Evolutionary conservation across 139 green algal genomes (phyloP).

Genomic region (Trebouxia sp.): DNA sequence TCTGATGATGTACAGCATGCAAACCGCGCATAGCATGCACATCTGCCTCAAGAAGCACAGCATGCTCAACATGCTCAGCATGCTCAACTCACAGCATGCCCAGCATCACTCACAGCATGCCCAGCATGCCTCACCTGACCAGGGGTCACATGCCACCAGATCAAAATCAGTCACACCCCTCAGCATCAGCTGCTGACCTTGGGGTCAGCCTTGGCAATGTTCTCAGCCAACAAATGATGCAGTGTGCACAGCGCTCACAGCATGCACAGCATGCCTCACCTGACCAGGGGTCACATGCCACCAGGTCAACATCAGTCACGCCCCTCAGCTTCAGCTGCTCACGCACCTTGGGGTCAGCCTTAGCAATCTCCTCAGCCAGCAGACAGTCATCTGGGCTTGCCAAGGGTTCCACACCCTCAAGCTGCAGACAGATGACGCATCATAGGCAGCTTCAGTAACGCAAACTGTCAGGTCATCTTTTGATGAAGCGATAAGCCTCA

Average conservation of each 20-base stretch:
- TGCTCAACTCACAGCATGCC: too few relatives aligned
- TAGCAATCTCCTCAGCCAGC: conserved; percentile 65
- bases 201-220: conserved; percentile 53
- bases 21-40: too few relatives aligned
- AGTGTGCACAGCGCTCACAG: neutral
- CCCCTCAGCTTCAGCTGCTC: conserved; percentile 57
- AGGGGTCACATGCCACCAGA: neutral
- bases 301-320: conserved; percentile 58
- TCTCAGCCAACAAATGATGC: conserved; percentile 57
- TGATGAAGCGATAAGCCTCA: neutral
- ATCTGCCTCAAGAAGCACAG: too few relatives aligned
- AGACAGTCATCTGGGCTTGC: conserved; percentile 69
- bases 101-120: too few relatives aligned
- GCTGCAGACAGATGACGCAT: conserved; percentile 33
- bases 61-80: too few relatives aligned
- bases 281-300: conserved; percentile 75
- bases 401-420: conserved; percentile 67
- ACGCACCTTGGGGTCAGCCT: conserved; percentile 46
- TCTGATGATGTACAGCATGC: too few relatives aligned
- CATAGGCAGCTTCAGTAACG: neutral
- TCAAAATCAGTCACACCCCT: neutral
- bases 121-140: too few relatives aligned
- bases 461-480: neutral
- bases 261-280: neutral
- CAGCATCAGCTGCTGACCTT: conserved; percentile 31